Base-by-base conservation (phyloP, 2,329 filamentous ascomycete genomes). In the Didymella lethalis region DNA sequence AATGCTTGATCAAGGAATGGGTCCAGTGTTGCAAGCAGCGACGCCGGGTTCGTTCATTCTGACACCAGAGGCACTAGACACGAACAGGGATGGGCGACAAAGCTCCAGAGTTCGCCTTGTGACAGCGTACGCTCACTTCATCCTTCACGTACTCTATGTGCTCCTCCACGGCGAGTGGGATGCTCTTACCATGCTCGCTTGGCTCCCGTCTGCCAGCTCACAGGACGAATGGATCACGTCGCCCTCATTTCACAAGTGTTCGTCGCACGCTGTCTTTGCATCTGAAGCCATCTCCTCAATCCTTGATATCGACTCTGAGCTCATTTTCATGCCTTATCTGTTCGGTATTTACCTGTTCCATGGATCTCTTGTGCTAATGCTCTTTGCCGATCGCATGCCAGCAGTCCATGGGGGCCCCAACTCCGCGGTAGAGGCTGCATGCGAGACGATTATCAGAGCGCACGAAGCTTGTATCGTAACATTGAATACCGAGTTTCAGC, bases 261-360 rank as follows among this genome's bases (percentile, higher is more conserved):
- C 48, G 16, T 51, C 48, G 4, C 48, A 51, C 16, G 48, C 48
- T 29, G 48, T 51, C 5, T 26, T 32, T 4, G 48, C 48, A 25
- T 51, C 48, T 7, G 48, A 51, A 8, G 48, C 48, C 12, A 51
- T 51, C 23, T 51, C 48, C 5, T 51, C 48, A 2, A 51, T 51
- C 4, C 38, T 51, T 0, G 40, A 26, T 2, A 34, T 51, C 20
- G 48, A 51, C 16, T 36, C 48, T 16, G 48, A 51, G 28, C 48
- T 51, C 11, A 34, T 51, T n/a, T 51, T 51, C 28, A 51, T 51
- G 48, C 48, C 48, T 3, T 51, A 51, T n/a, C 20, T 51, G 18
- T 51, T 51, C 16, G 48, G 48, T 20, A 51, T 51, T 18, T 51
- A 51, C 18, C 20, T 51, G 4, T 51, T 51, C 6, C 48, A 51